These are phyloP conservation scores for Solanum verrucosum DNA, from an alignment of 257 asterid genomes.

Conservation along the genomic window DNA sequence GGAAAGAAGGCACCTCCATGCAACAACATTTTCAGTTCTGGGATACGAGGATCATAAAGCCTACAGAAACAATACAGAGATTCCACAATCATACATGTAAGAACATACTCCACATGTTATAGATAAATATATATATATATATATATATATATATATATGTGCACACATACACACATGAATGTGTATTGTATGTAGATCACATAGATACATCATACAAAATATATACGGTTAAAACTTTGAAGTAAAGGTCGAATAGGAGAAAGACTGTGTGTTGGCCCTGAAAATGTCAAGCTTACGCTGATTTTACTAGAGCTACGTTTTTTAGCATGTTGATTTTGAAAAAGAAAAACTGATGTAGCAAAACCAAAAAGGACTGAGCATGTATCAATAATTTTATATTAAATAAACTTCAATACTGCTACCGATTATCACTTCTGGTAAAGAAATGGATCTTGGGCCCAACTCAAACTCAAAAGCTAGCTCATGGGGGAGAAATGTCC, in stretches of 20 bases:
- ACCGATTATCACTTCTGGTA: background rate
- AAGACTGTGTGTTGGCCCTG: background rate
- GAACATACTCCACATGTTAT: background rate
- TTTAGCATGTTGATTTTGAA: background rate
- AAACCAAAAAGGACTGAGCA: background rate
- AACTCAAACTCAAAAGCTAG: background rate
- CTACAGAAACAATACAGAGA: constrained; percentile 31
- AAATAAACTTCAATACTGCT: background rate
- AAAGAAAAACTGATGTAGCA: background rate
- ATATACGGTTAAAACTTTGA: background rate
- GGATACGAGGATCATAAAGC: constrained; percentile 88
- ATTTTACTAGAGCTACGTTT: background rate
- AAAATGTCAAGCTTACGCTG: background rate
- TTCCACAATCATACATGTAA: background rate
- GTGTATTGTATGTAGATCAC: background rate
- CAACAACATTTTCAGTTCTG: constrained; percentile 58
- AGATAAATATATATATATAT: background rate
- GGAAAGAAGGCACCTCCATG: constrained; percentile 71
- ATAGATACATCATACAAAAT: background rate
- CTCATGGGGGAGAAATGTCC: background rate
- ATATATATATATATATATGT: background rate
- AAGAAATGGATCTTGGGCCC: background rate
- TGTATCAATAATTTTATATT: background rate
- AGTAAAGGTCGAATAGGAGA: background rate
- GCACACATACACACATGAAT: background rate